Evolutionary conservation across 352 stramenopile genomes (phyloP).

Genomic region (Globisporangium orthogonon): DNA sequence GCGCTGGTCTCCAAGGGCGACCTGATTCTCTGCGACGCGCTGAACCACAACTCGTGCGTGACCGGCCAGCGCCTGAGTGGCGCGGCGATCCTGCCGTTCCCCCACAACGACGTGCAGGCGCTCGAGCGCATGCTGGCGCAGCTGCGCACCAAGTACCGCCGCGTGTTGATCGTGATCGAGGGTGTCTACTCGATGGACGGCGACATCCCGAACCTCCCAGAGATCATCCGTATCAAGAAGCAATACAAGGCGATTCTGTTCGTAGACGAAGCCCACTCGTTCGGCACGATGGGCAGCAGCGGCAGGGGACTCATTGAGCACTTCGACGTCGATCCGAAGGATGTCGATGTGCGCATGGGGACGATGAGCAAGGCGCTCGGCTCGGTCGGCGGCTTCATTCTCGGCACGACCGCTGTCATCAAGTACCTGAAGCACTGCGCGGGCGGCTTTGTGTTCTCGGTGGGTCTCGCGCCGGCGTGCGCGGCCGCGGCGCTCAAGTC

Average conservation of each 20-base stretch:
- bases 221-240: constrained; percentile 59
- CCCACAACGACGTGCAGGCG: constrained; percentile 67
- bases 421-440: constrained; percentile 64
- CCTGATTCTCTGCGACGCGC: constrained; percentile 68
- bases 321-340: constrained; percentile 29
- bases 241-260: constrained; percentile 62
- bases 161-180: constrained; percentile 64
- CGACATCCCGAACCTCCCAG: constrained; percentile 47
- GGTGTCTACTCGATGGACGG: constrained; percentile 70
- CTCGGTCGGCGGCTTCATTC: constrained; percentile 58
- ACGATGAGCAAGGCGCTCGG: constrained; percentile 74
- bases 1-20: constrained; percentile 63
- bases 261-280: constrained; percentile 58
- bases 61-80: constrained; percentile 67
- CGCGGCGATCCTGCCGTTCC: constrained; percentile 73
- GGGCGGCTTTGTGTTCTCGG: constrained; percentile 75
- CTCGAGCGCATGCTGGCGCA: constrained; percentile 68
- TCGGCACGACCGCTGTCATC: constrained; percentile 37
- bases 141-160: constrained; percentile 66
- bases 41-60: constrained; percentile 81
- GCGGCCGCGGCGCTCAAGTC: constrained; percentile 65
- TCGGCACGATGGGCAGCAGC: constrained; percentile 52
- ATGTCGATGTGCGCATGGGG: constrained; percentile 62
- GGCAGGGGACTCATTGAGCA: constrained; percentile 54
- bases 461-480: constrained; percentile 62